Evolutionary conservation across 2,329 filamentous ascomycete genomes (phyloP), one percentile per base, ranked within the genome.

Genomic region (Trichoderma simmonsii): DNA sequence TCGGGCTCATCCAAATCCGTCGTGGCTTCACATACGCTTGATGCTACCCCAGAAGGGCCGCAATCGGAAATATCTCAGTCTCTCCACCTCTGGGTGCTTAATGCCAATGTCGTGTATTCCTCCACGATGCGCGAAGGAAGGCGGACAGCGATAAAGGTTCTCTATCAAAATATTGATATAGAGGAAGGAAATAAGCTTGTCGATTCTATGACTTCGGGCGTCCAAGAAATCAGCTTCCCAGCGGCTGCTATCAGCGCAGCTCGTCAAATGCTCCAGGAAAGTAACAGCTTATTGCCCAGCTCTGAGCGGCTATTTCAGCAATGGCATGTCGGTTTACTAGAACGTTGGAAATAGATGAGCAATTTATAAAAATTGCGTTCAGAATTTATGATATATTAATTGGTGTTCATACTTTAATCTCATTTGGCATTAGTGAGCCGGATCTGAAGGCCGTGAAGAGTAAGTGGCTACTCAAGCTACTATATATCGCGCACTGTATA

Each of bases 281-380:
- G 86, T 74, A 87, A 85, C 43, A 56, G 73, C 3, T 77, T 89
- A 18, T 78, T 93, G 9, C 91, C 91, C 1, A 77, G 75, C 0
- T 82, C 82, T 9, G 88, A 91, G 72, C 84, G 88, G 71, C 81
- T 76, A 32, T 92, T 92, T 75, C 85, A 88, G 77, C 87, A 86
- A n/a, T 94, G 91, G 91, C 85, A 86, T 30, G 89, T 93, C 6
- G 90, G 90, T 2, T 78, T 93, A 21, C 77, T 93, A 72, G 85
- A 86, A 57, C 77, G 80, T 64, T 83, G 81, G 82, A 75, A 15
- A 9, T 59, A 67, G 62, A 26, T 7, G 11, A 48, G 71, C 54
- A 3, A 24, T 60, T 24, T 8, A 54, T 7, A 54, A 57, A 15
- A 21, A 28, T 11, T 7, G 11, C 3, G 6, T 6, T 21, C 9